Percentiles rank a stretch among this genome's conserved stretches.
Conservation (phyloP, 345 rosid species). For the Dipteronia sinensis region DNA sequence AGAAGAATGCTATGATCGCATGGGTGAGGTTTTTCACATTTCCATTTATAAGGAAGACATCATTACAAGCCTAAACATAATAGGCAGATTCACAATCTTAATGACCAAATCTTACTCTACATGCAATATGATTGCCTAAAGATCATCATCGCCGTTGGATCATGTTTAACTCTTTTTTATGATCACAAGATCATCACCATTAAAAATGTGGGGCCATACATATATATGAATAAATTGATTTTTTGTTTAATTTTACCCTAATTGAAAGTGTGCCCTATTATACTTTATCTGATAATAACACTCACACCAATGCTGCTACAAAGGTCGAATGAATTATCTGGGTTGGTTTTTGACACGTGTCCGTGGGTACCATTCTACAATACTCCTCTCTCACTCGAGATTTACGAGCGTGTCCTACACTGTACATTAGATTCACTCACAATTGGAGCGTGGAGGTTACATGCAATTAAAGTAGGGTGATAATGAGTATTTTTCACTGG, state of each 20-base stretch:
- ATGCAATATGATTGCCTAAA: conserved; percentile 37
- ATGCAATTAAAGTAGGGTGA: neutral
- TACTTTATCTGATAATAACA: neutral
- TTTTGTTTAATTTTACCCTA: conserved; percentile 25
- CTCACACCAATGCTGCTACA: conserved; percentile 34
- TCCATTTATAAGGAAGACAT: conserved; percentile 48
- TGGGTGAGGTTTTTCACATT: conserved; percentile 54
- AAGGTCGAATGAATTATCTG: conserved; percentile 26
- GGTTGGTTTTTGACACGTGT: conserved; percentile 35
- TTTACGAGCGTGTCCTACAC: neutral
- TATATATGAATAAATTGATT: neutral
- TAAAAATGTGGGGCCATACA: neutral
- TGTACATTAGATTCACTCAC: too few relatives aligned
- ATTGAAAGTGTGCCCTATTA: conserved; percentile 29
- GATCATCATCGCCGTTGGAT: neutral
- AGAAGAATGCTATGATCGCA: conserved; percentile 30
- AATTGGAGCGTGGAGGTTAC: neutral
- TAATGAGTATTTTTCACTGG: neutral
- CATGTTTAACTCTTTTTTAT: neutral
- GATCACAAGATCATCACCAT: conserved; percentile 13
- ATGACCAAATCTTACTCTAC: conserved; percentile 47
- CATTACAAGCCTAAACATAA: conserved; percentile 45
- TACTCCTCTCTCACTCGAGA: neutral
- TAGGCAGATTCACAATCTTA: conserved; percentile 35
- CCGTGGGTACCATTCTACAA: conserved; percentile 13